Base-by-base conservation (phyloP, 2,329 filamentous ascomycete genomes). In the Cytospora mali region DNA sequence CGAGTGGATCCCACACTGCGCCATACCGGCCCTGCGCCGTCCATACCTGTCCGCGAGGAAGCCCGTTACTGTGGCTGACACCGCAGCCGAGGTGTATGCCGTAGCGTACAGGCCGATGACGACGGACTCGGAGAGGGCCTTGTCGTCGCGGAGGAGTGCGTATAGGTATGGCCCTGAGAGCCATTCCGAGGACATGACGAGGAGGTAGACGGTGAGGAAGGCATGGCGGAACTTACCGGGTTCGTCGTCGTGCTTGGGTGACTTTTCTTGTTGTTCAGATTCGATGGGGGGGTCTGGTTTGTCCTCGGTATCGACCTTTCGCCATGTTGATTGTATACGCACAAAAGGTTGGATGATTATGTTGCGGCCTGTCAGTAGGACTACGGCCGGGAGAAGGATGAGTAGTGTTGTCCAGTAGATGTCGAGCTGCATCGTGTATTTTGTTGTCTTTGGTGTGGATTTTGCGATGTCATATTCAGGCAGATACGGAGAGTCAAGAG, bases 141-240 rank as follows among this genome's bases (percentile, higher is more conserved):
- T 61, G 33, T 67, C 66, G 57, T 67, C 62, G n/a, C 66, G 64
- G 48, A 67, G 65, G 21, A 66, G 66, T 1, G 66, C 28, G 50
- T 66, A 67, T 18, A 67, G 35, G 55, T 67, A 66, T 1, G 66
- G 66, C 0, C 64, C 64, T 1, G 65, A 61, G 6, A 67, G 54
- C 64, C 64, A 66, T 27, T 67, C 66, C 18, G 66, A 65, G 14
- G 64, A 61, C 66, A 67, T 67, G 25, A 64, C 66, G 27, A 66
- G 61, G 16, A 67, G 58, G 49, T 67, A 67, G 13, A 67, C 55
- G 28, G 61, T 35, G 27, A 67, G 66, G 50, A 67, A 67, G 4
- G 53, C 51, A 5, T 46, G 52, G 27, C 58, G 57, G 35, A 66
- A 66, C 11, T 16, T 31, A 2, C 60, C 35, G 14, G 31, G 46